These are phyloP conservation scores for Thuja plicata DNA, from an alignment of 83 land plant genomes.

Conservation along the genomic window DNA sequence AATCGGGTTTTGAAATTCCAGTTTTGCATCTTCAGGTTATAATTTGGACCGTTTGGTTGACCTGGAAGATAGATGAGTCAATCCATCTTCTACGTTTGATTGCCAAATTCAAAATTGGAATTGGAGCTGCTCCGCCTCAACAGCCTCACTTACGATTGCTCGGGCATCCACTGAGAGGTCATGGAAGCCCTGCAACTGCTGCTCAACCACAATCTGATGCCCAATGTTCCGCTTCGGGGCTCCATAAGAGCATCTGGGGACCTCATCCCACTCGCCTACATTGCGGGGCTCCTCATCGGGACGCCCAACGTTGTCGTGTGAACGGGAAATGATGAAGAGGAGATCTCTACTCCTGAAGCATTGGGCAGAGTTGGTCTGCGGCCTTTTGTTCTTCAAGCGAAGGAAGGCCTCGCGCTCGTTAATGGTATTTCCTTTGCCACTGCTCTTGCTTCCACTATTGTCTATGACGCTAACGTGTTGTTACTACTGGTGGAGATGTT, in stretches of 20 bases:
- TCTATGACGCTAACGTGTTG: conserved; percentile 53
- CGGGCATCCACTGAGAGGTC: conserved; percentile 65
- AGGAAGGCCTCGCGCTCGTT: conserved; percentile 68
- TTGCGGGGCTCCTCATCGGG: conserved; percentile 65
- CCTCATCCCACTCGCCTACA: conserved; percentile 66
- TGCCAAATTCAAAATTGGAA: too few relatives aligned
- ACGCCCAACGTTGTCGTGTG: conserved; percentile 39
- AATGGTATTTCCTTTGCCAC: conserved; percentile 72
- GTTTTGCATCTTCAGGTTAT: too few relatives aligned
- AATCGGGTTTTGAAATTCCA: too few relatives aligned
- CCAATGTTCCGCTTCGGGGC: conserved; percentile 63
- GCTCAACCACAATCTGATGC: conserved; percentile 47
- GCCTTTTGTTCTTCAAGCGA: conserved; percentile 54
- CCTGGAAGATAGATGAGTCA: too few relatives aligned
- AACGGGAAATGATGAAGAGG: conserved; percentile 24
- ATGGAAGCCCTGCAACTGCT: conserved; percentile 46
- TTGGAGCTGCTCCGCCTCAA: too few relatives aligned
- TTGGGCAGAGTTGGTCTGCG: conserved; percentile 37
- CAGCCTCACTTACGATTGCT: conserved; percentile 62
- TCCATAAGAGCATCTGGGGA: conserved; percentile 66
- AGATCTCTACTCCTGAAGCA: conserved; percentile 29
- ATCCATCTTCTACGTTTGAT: too few relatives aligned
- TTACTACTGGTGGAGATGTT: conserved; percentile 45
- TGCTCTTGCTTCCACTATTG: conserved; percentile 49
- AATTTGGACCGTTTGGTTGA: too few relatives aligned